Evolutionary conservation across 108 stramenopile species (phyloP).

Genomic region (Thalassiosira profunda): DNA sequence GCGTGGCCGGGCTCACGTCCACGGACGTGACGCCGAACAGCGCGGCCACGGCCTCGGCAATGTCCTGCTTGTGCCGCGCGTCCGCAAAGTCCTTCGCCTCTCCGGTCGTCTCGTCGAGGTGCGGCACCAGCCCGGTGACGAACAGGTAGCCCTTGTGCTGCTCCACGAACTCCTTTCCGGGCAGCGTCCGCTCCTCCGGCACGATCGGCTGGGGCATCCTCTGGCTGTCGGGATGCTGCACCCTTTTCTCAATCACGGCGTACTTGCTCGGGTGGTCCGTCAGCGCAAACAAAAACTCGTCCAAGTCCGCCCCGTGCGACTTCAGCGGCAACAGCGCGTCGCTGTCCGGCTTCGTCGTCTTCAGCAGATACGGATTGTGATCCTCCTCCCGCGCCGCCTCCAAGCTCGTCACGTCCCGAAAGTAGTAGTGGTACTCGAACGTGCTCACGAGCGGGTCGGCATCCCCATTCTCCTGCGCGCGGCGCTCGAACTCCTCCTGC

Average conservation of each 20-base stretch:
- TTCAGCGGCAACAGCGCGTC: conserved; percentile 39
- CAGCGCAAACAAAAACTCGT: conserved; percentile 72
- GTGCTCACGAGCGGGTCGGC: conserved; percentile 22
- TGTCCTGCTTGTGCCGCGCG: conserved; percentile 60
- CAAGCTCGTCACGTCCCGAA: conserved; percentile 39
- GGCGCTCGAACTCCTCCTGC: background rate
- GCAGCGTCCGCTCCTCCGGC: conserved; percentile 52
- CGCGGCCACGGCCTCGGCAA: conserved; percentile 62
- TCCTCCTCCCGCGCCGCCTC: no score
- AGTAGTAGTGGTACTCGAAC: conserved; percentile 47
- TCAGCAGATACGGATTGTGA: conserved; percentile 19
- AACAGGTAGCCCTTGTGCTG: conserved; percentile 68
- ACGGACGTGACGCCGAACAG: conserved; percentile 60
- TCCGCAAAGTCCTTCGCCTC: conserved; percentile 62
- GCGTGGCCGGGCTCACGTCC: conserved; percentile 67
- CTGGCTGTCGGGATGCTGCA: conserved; percentile 64
- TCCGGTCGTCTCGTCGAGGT: conserved; percentile 44
- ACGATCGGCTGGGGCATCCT: conserved; percentile 70
- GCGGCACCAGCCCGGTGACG: conserved; percentile 76
- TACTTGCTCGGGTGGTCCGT: conserved; percentile 76
- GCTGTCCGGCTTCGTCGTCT: conserved; percentile 20
- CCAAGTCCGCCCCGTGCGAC: conserved; percentile 42
- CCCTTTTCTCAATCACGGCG: conserved; percentile 46
- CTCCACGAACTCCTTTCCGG: conserved; percentile 70
- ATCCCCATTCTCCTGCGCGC: background rate